A percentile compares a stretch with the other conserved stretches of the same genome.
phyloP scores from a whole-genome alignment of 2,329 filamentous ascomycete genomes.

The Ustilaginoidea virens region DNA sequence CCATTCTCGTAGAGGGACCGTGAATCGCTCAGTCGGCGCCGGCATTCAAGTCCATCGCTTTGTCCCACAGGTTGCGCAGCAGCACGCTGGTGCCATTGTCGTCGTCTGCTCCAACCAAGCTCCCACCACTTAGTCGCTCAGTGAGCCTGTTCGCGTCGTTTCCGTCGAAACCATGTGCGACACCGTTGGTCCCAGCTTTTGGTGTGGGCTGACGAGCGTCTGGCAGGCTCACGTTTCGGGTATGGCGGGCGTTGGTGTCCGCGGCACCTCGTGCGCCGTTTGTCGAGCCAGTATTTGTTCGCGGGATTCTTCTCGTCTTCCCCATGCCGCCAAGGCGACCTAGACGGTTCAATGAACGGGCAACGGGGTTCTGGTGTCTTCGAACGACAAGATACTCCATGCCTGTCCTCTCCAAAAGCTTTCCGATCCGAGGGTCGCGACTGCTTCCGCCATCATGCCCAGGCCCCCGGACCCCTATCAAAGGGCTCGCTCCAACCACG shows the following conservation, averaged over 20 bases:
- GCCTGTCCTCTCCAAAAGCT: constrained; percentile 52
- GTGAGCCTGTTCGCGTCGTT: constrained; percentile 27
- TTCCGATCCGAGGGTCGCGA: constrained; percentile 46
- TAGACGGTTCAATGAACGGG: constrained; percentile 38
- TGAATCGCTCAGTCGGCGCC: constrained; percentile 19
- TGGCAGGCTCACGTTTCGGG: constrained; percentile 24
- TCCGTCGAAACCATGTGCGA: constrained; percentile 26
- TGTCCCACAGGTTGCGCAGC: constrained; percentile 46
- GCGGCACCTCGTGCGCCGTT: constrained; percentile 19
- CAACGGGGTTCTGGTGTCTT: constrained; percentile 55
- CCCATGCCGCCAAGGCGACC: constrained; percentile 33
- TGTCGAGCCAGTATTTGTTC: constrained; percentile 19
- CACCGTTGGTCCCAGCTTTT: constrained; percentile 17
- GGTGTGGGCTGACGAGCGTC: constrained; percentile 16
- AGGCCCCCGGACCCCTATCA: constrained; percentile 36
- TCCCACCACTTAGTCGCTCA: constrained; percentile 32
- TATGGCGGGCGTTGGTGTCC: constrained; percentile 17
- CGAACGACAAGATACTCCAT: constrained; percentile 63
- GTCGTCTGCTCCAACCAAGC: constrained; percentile 31
- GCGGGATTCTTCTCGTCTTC: constrained; percentile 32
- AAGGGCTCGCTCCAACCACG: constrained; percentile 26
- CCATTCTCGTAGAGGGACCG: not conserved
- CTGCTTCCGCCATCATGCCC: constrained; percentile 35
- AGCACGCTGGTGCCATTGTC: constrained; percentile 35
- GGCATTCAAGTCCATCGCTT: constrained; percentile 39